These are phyloP conservation scores for Sugiyamaella japonica DNA, from an alignment of 1,139 yeast species.

Conservation along the genomic window DNA sequence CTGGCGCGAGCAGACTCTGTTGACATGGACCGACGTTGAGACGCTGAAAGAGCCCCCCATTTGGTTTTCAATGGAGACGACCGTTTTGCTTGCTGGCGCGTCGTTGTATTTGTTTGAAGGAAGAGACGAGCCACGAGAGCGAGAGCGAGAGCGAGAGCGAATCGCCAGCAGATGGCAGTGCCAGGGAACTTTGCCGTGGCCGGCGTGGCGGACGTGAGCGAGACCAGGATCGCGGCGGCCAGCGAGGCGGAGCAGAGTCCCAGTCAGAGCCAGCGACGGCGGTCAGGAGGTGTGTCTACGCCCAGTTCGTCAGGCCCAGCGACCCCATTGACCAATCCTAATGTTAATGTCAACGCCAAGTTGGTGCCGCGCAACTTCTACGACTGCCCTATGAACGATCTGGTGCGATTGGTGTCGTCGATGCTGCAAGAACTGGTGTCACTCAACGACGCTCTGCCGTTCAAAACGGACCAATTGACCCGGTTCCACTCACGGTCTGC, in stretches of 20 bases:
- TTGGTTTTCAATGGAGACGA: slow-evolving; percentile 2
- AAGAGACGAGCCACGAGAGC: background rate
- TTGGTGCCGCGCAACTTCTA: slow-evolving; percentile 59
- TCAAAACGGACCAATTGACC: slow-evolving; percentile 55
- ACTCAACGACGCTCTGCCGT: slow-evolving; percentile 61
- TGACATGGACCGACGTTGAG: background rate
- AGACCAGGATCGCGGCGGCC: background rate
- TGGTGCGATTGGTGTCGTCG: slow-evolving; percentile 69
- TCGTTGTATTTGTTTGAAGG: background rate
- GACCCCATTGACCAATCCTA: background rate
- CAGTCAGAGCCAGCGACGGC: too few species aligned
- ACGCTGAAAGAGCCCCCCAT: background rate
- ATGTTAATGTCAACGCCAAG: slow-evolving; percentile 19
- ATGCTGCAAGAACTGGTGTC: slow-evolving; percentile 74
- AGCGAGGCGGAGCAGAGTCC: background rate
- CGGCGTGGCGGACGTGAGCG: too few species aligned
- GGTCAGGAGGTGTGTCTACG: background rate
- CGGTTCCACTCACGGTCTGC: slow-evolving; percentile 93
- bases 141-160: background rate
- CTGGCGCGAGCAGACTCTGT: background rate
- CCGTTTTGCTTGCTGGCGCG: background rate
- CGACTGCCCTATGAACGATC: slow-evolving; percentile 66
- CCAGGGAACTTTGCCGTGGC: background rate
- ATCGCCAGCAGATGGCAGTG: background rate
- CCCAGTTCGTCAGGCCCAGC: slow-evolving; percentile 10